Base-by-base conservation (phyloP, 257 asterid genomes). In the Echium plantagineum region DNA sequence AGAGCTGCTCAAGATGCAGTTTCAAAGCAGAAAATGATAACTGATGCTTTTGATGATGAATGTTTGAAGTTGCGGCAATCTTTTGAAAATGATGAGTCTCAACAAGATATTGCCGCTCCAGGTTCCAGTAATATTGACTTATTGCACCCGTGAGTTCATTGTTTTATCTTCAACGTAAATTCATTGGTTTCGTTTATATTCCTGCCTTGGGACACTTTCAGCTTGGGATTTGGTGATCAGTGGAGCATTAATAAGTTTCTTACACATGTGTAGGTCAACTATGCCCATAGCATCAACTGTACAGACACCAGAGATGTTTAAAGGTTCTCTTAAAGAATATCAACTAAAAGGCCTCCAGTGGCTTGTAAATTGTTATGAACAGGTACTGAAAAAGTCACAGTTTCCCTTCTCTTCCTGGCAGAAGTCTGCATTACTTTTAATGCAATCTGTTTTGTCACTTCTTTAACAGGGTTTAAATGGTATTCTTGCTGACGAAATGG, bases 1-100 rank as follows among this genome's bases (percentile, higher is more conserved):
- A 89, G 70, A 78, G 99, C 99, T 67, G 99, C 99, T 18, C 97
- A 93, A 5, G 97, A 93, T 80, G 99, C 99, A 62, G 99, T 93
- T 73, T 89, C 95, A 30, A 93, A 89, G 84, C 99, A 93, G 89
- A 93, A 89, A 81, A 84, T 4, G 79, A 89, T 89, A 76, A 77
- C 85, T 17, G 80, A 80, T 83, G 94, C 85, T 70, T 93, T 93
- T 69, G 99, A 93, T 74, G 76, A 53, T 67, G 99, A 93, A 74
- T 82, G 87, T 74, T 69, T 68, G 74, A 86, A 78, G 81, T 83
- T 93, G 59, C 81, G 95, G 60, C 75, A 69, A 70, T 83, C 81
- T 66, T 70, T 72, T 67, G 97, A 83, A 57, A 51, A 70, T 30
- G 99, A 42, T 12, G 49, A 42, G 49, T 12, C 17, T 12, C 49